phyloP scores from a whole-genome alignment of 1,284 basidiomycete species.

The Papiliotrema flavescens region DNA sequence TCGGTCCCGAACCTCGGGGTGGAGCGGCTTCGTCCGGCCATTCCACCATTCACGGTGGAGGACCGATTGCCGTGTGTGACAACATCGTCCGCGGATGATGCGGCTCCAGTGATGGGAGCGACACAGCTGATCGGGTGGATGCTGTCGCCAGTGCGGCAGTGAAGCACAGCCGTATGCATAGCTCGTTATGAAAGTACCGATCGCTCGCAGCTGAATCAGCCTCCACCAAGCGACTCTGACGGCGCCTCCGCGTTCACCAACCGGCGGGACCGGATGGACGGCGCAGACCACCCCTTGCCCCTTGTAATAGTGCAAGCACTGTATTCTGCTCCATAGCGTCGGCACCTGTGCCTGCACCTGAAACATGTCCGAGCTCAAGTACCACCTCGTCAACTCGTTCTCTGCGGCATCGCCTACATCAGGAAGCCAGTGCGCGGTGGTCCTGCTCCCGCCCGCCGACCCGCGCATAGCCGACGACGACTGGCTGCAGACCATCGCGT shows the following conservation, averaged over 20 bases:
- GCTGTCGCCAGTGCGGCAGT: too few relatives aligned
- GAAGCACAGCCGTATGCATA: too few relatives aligned
- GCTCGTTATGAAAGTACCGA: too few relatives aligned
- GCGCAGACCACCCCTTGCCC: background rate
- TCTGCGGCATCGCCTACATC: slow-evolving; percentile 11
- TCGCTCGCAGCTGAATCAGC: background rate
- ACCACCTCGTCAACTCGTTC: slow-evolving; percentile 20
- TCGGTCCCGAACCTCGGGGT: too few relatives aligned
- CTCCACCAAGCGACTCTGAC: background rate
- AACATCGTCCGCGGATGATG: too few relatives aligned
- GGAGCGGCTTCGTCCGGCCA: too few relatives aligned
- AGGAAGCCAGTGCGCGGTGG: slow-evolving; percentile 26
- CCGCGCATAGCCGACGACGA: slow-evolving; percentile 11
- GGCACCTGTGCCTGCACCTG: background rate
- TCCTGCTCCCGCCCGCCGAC: slow-evolving; percentile 13
- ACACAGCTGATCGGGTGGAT: too few relatives aligned
- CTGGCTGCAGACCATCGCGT: slow-evolving; percentile 13
- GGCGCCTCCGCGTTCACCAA: background rate
- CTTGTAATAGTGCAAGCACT: background rate
- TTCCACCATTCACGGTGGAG: too few relatives aligned
- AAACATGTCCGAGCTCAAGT: background rate
- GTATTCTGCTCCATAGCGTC: background rate
- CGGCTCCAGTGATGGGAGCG: too few relatives aligned
- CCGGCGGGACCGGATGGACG: background rate
- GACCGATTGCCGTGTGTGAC: too few relatives aligned